Evolutionary conservation across 2,329 filamentous ascomycete species (phyloP).

Genomic region (Aureobasidium sp.): DNA sequence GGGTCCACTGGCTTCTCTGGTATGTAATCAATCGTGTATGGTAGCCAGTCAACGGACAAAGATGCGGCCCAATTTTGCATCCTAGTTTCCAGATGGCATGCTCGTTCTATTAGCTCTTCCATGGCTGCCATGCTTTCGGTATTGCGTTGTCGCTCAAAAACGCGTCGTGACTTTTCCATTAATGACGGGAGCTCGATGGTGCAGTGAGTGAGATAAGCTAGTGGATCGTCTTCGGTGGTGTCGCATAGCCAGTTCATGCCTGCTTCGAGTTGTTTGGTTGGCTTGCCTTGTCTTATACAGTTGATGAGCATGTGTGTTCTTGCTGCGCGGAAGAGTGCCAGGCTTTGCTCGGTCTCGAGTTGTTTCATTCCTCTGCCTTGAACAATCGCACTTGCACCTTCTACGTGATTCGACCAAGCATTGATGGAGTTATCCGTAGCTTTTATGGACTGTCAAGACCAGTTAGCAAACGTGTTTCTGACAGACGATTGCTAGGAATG

Average conservation of each 20-base stretch:
- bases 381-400: constrained; percentile 52
- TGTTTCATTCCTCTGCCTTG: constrained; percentile 33
- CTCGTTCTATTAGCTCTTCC: not conserved
- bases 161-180: not conserved
- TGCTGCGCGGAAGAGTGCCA: constrained; percentile 10
- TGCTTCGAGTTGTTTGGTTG: not conserved
- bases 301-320: constrained; percentile 12
- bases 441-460: constrained; percentile 5
- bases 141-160: not conserved
- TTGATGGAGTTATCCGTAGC: constrained; percentile 35
- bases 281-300: constrained; percentile 6
- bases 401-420: constrained; percentile 50
- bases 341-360: constrained; percentile 15
- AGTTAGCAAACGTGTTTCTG: rapidly evolving
- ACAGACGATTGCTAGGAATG: not conserved
- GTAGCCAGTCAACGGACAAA: not conserved
- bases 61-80: constrained; percentile 7
- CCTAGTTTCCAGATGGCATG: not conserved
- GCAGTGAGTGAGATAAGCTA: constrained; percentile 1
- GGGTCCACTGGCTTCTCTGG: not conserved
- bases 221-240: not conserved
- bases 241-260: constrained; percentile 9
- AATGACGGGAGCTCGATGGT: constrained; percentile 5
- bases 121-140: not conserved
- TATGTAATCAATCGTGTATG: constrained; percentile 7